Conservation (phyloP, 352 stramenopile species). For the Peronospora tabacina region DNA sequence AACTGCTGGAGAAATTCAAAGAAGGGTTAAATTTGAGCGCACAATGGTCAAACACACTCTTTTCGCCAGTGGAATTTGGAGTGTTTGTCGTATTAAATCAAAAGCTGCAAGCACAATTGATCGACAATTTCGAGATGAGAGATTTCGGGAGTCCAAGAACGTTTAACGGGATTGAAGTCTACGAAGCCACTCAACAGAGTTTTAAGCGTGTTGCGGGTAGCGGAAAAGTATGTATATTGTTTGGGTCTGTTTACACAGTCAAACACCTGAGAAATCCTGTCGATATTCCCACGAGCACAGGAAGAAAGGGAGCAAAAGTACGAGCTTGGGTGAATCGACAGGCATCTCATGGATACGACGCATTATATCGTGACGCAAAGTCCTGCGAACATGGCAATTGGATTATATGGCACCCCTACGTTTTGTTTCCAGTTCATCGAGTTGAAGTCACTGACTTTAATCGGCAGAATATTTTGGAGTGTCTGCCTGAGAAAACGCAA, state of each 20-base stretch:
- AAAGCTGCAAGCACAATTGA: too few relatives aligned
- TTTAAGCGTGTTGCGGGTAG: slow-evolving; percentile 11
- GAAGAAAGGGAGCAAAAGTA: slow-evolving; percentile 16
- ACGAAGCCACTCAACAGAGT: slow-evolving; percentile 34
- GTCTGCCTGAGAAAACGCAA: slow-evolving; percentile 17
- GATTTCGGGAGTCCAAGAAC: slow-evolving; percentile 28
- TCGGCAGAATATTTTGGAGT: slow-evolving; percentile 6
- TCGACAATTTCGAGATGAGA: too few relatives aligned
- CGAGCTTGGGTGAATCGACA: slow-evolving; percentile 36
- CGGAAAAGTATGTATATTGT: slow-evolving; percentile 18
- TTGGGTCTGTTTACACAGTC: slow-evolving; percentile 32
- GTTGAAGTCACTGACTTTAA: slow-evolving; percentile 23
- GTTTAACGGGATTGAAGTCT: slow-evolving; percentile 35
- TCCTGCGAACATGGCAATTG: slow-evolving; percentile 13
- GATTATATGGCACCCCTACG: slow-evolving; percentile 44
- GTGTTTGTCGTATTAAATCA: slow-evolving; percentile 20
- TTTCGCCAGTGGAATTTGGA: slow-evolving; percentile 29
- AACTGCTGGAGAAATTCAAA: slow-evolving; percentile 34
- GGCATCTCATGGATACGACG: slow-evolving; percentile 39
- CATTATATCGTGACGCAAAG: slow-evolving; percentile 24
- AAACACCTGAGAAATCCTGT: slow-evolving; percentile 25
- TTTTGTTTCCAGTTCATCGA: slow-evolving; percentile 44
- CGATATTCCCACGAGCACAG: too few relatives aligned
- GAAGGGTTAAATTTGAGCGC: slow-evolving; percentile 12
- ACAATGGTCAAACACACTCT: slow-evolving; percentile 37